Evolutionary conservation across 345 rosid genomes (phyloP), one percentile per base, ranked within the genome.

Genomic region (Punica granatum): DNA sequence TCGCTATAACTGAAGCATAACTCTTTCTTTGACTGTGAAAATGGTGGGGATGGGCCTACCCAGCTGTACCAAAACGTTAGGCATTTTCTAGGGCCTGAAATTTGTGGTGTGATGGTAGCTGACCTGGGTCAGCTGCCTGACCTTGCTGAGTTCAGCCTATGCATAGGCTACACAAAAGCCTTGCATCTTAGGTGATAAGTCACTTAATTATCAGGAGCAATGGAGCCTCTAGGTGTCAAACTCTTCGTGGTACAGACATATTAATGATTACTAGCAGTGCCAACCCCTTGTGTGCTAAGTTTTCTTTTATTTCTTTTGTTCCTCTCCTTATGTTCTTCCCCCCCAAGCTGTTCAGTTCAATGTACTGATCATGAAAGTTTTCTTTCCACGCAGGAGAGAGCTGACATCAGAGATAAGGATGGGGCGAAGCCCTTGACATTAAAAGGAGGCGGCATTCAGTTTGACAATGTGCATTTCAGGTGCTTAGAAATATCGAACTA

Each of bases 401-500:
- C 94, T 69, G 97, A 95, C 36, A 87, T 95, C 79, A 83, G 75
- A 33, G 81, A 90, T 77, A 81, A 81, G 74, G 79, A 81, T 67
- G 81, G 77, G 41, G 92, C 96, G 63, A 79, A 79, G 73, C 89
- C 97, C 72, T 82, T 92, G 69, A 76, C 72, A 49, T 78, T 95
- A 73, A 74, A 84, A 66, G 97, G 98, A 33, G 98, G 99, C 36
- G 81, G 73, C 82, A 90, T 95, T 75, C 78, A 81, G 74, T 95
- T 95, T 78, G 87, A 89, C 34, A 83, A 86, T 64, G 97, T 95
- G 59, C 85, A 88, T 82, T 95, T 95, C 83, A 83, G 99, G 99
- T 94, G 73, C 39, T 71, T 64, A 61, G 23, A 48, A 58, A 34
- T 36, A n/a, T 37, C 66, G 31, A 63, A 42, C 34, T 36, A 10